These are phyloP conservation scores for Petasospora fabianii DNA, from an alignment of 1,139 yeast species.

Conservation along the genomic window DNA sequence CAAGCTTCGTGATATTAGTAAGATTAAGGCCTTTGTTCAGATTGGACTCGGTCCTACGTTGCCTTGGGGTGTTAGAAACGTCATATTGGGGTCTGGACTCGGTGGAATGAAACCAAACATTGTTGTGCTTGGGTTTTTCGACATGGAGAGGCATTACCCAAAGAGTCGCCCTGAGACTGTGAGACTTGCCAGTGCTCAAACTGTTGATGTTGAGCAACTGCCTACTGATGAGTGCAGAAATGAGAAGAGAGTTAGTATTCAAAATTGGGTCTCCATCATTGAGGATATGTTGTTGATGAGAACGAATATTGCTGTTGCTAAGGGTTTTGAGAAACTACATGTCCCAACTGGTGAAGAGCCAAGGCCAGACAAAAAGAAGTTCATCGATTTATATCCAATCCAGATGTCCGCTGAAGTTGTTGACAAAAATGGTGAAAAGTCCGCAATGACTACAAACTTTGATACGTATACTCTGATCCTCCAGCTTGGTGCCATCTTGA, in stretches of 20 bases:
- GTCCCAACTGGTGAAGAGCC: constrained; percentile 43
- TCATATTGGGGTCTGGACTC: constrained; percentile 85
- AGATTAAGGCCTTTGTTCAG: constrained; percentile 90
- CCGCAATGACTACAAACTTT: constrained; percentile 79
- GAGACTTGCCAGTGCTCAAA: constrained; percentile 10
- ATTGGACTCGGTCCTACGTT: constrained; percentile 82
- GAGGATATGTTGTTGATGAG: constrained; percentile 93
- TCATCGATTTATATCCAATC: constrained; percentile 88
- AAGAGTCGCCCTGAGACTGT: constrained; percentile 1
- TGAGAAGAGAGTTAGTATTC: constrained; percentile 64
- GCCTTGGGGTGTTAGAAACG: constrained; percentile 95
- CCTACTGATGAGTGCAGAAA: constrained; percentile 82
- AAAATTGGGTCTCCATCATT: constrained; percentile 87
- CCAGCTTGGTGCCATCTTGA: constrained; percentile 87
- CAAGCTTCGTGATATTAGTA: constrained; percentile 69
- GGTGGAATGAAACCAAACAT: constrained; percentile 98
- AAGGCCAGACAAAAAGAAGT: constrained; percentile 37
- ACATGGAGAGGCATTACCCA: constrained; percentile 36
- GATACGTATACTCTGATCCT: constrained; percentile 91
- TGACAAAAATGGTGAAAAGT: constrained; percentile 57
- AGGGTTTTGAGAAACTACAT: constrained; percentile 65
- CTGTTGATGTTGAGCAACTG: constrained; percentile 34
- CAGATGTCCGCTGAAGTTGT: constrained; percentile 87
- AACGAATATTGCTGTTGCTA: constrained; percentile 90
- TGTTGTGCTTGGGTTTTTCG: constrained; percentile 85